phyloP scores from a whole-genome alignment of 1,284 basidiomycete species.

The Apiotrichum laibachii region DNA sequence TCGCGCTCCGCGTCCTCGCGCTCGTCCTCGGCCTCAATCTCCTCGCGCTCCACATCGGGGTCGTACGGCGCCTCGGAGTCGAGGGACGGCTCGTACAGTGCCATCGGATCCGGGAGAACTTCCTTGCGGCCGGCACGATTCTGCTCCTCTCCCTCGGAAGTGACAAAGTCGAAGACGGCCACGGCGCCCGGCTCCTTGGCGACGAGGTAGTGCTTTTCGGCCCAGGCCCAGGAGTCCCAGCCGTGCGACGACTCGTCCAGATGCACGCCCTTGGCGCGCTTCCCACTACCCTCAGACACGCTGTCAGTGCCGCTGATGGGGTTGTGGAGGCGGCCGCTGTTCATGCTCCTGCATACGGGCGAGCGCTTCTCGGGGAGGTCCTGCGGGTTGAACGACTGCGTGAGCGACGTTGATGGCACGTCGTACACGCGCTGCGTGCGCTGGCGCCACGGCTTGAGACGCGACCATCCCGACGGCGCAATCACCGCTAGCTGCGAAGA shows the following conservation, averaged over 20 bases:
- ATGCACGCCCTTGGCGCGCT: conserved; percentile 5
- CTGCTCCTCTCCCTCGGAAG: conserved; percentile 15
- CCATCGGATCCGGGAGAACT: conserved; percentile 10
- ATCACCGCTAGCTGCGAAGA: conserved; percentile 26
- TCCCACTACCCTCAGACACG: neutral
- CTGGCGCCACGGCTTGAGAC: conserved; percentile 7
- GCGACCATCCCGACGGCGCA: conserved; percentile 8
- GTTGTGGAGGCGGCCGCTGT: conserved; percentile 30
- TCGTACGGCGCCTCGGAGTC: conserved; percentile 5
- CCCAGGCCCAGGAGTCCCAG: conserved; percentile 34
- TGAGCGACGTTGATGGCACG: conserved; percentile 12
- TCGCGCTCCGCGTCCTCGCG: neutral
- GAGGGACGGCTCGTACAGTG: conserved; percentile 12
- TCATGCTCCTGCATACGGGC: conserved; percentile 40
- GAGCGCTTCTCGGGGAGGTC: conserved; percentile 16
- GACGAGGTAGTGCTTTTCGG: conserved; percentile 43
- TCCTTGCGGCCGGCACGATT: neutral
- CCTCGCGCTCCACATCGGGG: neutral
- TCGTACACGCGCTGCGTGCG: conserved; percentile 12
- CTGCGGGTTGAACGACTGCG: conserved; percentile 10
- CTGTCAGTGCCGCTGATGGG: conserved; percentile 17
- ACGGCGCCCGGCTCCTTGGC: conserved; percentile 32
- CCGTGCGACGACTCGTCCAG: conserved; percentile 3
- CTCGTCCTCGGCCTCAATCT: neutral
- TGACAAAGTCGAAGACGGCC: conserved; percentile 36